Base-by-base conservation (phyloP, 495 filamentous ascomycete species). In the Xanthoparmelia taractica region DNA sequence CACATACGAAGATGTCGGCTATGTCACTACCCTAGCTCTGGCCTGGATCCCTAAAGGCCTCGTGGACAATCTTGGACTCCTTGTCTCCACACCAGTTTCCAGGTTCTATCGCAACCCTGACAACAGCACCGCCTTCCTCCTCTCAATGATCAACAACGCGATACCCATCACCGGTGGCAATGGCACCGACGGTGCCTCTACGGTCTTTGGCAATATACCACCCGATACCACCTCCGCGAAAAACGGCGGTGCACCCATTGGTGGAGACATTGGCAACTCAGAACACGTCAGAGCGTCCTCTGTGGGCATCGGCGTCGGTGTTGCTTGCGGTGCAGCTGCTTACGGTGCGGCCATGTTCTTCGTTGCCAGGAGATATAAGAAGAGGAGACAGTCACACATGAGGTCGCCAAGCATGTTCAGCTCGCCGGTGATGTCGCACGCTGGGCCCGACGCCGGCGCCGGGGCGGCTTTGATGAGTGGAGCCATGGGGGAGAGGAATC, bases 291-390 rank as follows among this genome's bases (percentile, higher is more conserved):
- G 82, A 58, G 84, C 84, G 60, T 89, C 87, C 69, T 93, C 88
- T n/a, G 88, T 90, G 56, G 91, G 87, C 66, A 91, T 97, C 72
- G 90, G 85, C 56, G 76, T 86, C 55, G 89, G 87, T 68, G 87
- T 89, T 59, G 84, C 91, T 37, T 84, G 81, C 48, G 91, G 91
- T 69, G 91, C 91, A 20, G 86, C 87, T 54, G 88, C 87, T n/a
- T 98, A 98, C 69, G 95, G 92, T 71, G 93, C 90, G n/a, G 95
- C 90, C 73, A 97, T 98, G 94, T 95, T 97, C 76, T 88, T 92
- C 72, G 83, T 97, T 66, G 94, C 94, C 31, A 84, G 95, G 54
- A 82, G 94, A 64, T 98, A 97, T 83, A 92, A 91, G 80, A 88
- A 87, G 77, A 87, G 87, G 78, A 88, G 86, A 77, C 83, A 87